phyloP scores from a whole-genome alignment of 1,139 yeast species.

The Scheffersomyces insectosa region DNA sequence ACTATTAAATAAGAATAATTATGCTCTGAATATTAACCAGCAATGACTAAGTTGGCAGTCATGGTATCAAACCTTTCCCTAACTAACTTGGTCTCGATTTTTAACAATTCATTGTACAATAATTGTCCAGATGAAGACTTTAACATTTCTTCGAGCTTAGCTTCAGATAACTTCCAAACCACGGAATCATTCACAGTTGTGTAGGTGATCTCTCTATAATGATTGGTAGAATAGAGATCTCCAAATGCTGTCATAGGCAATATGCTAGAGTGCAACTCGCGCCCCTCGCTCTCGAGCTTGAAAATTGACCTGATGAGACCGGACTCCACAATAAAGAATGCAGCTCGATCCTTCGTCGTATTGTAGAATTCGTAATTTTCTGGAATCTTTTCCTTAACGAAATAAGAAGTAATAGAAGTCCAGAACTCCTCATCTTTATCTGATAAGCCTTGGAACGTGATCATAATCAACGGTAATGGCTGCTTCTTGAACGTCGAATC shows the following conservation, averaged over 20 bases:
- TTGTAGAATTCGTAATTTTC: conserved; percentile 53
- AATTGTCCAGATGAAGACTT: conserved; percentile 45
- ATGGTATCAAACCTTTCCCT: conserved; percentile 74
- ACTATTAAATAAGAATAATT: no score
- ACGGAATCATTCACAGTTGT: conserved; percentile 56
- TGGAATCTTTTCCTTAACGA: conserved; percentile 50
- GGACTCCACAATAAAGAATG: conserved; percentile 72
- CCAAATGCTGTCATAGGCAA: conserved; percentile 94
- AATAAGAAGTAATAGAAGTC: conserved; percentile 54
- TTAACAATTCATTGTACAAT: conserved; percentile 68
- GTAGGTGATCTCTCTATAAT: conserved; percentile 45
- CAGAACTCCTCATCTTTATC: conserved; percentile 64
- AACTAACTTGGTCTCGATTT: conserved; percentile 63
- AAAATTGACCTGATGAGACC: conserved; percentile 72
- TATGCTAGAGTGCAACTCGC: conserved; percentile 71
- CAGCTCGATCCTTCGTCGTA: conserved; percentile 31
- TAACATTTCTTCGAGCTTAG: conserved; percentile 44
- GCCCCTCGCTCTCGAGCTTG: conserved; percentile 52
- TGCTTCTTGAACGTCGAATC: conserved; percentile 45
- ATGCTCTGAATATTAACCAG: conserved; percentile 25
- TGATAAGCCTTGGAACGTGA: conserved; percentile 69
- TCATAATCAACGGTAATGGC: conserved; percentile 70
- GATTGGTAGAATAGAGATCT: conserved; percentile 46
- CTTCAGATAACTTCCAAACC: conserved; percentile 69
- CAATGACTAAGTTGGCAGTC: conserved; percentile 67